phyloP scores from a whole-genome alignment of 2,329 filamentous ascomycete species.

The Paramyrothecium sp. region DNA sequence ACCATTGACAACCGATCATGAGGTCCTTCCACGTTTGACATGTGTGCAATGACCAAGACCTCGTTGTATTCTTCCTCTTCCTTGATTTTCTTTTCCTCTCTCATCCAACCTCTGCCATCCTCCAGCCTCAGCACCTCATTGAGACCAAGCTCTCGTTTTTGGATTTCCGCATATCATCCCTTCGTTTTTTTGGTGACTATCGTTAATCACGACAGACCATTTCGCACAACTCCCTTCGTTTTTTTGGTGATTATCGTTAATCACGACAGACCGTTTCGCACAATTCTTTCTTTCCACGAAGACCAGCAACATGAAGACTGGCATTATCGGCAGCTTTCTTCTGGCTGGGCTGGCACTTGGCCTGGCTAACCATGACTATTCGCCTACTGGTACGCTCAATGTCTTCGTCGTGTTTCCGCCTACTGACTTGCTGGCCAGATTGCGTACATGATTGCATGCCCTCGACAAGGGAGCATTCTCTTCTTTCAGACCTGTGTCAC shows the following conservation, averaged over 20 bases:
- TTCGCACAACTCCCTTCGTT: conserved; percentile 14
- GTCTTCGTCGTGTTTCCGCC: not conserved
- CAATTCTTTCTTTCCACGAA: conserved; percentile 9
- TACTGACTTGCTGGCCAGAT: conserved; percentile 8
- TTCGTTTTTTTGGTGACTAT: conserved; percentile 26
- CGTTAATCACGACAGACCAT: conserved; percentile 26
- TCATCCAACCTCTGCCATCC: conserved; percentile 14
- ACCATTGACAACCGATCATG: not conserved
- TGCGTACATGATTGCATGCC: conserved; percentile 16
- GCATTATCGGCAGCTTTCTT: conserved; percentile 8
- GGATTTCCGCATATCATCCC: conserved; percentile 18
- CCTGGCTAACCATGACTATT: conserved; percentile 6
- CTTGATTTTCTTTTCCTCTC: conserved; percentile 9
- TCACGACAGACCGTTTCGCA: conserved; percentile 21
- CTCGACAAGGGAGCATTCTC: conserved; percentile 8
- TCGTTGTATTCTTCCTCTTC: not conserved
- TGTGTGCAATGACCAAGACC: not conserved
- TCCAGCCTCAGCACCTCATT: conserved; percentile 19
- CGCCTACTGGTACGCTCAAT: conserved; percentile 8
- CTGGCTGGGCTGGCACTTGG: conserved; percentile 11
- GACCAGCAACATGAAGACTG: conserved; percentile 18
- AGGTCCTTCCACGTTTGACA: not conserved
- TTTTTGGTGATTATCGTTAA: conserved; percentile 32
- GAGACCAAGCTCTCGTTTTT: conserved; percentile 27
- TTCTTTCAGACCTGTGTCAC: conserved; percentile 10